phyloP scores from a whole-genome alignment of 192 early-diverging fungal species.

The Pilaira anomala region DNA sequence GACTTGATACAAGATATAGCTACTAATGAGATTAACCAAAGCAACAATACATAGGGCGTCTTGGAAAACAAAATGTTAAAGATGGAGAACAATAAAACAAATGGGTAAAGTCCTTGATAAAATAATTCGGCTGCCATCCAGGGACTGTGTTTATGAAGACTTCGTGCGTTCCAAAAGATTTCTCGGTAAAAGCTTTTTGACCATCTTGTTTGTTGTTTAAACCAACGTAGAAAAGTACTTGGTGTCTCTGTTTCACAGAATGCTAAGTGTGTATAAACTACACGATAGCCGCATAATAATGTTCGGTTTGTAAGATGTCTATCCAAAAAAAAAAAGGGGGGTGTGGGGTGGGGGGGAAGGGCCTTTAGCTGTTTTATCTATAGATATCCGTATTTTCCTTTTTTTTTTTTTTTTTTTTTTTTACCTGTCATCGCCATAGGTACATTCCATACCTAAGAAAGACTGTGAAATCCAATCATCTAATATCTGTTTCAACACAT shows the following conservation, averaged over 20 bases:
- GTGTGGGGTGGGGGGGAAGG: no score
- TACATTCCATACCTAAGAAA: conserved; percentile 57
- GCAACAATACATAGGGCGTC: conserved; percentile 33
- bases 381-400: neutral
- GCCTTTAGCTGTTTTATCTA: no score
- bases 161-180: conserved; percentile 43
- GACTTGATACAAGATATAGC: conserved; percentile 49
- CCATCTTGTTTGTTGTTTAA: conserved; percentile 64
- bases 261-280: conserved; percentile 55
- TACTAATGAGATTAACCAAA: conserved; percentile 46
- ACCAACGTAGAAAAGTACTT: conserved; percentile 52
- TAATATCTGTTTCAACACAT: conserved; percentile 45
- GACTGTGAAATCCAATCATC: conserved; percentile 54
- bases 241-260: conserved; percentile 63
- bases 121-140: conserved; percentile 61
- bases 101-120: conserved; percentile 60
- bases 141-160: conserved; percentile 52
- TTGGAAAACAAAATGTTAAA: conserved; percentile 35
- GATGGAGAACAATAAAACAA: conserved; percentile 55
- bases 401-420: neutral
- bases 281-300: conserved; percentile 43
- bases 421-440: conserved; percentile 60
- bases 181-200: conserved; percentile 64
- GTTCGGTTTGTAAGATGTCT: conserved; percentile 58
- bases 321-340: neutral